These are phyloP conservation scores for Fusarium bulbicola DNA, from an alignment of 2,329 filamentous ascomycete species.

Conservation along the genomic window DNA sequence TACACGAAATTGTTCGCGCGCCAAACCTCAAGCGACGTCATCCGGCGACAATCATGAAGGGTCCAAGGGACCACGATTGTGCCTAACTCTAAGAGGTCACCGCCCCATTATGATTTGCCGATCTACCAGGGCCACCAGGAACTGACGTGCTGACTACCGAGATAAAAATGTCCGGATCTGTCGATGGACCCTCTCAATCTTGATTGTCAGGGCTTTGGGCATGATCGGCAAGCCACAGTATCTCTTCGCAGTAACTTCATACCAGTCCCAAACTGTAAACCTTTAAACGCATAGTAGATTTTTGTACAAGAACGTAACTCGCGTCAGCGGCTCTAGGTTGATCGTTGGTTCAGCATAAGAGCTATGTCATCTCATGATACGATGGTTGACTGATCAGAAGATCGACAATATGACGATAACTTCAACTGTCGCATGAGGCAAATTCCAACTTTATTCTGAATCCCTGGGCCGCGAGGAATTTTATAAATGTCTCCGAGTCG, in stretches of 20 bases:
- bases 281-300: not conserved
- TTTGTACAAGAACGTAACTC: not conserved
- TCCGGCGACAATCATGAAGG: not conserved
- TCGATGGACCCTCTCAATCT: not conserved
- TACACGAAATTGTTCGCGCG: accelerated
- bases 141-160: not conserved
- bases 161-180: not conserved
- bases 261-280: not conserved
- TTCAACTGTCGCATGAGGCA: not conserved
- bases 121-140: not conserved
- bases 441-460: not conserved
- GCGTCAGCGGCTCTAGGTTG: not conserved
- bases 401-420: not conserved
- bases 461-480: accelerated
- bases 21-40: not conserved
- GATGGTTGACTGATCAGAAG: not conserved
- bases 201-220: accelerated
- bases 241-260: not conserved
- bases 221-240: conserved; percentile 4
- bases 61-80: not conserved
- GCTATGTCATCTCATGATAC: not conserved
- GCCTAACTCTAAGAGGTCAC: not conserved
- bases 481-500: not conserved
- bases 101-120: not conserved
- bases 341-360: no score